Evolutionary conservation across 768 basidiomycete species (phyloP).

Genomic region (Mycena metata): DNA sequence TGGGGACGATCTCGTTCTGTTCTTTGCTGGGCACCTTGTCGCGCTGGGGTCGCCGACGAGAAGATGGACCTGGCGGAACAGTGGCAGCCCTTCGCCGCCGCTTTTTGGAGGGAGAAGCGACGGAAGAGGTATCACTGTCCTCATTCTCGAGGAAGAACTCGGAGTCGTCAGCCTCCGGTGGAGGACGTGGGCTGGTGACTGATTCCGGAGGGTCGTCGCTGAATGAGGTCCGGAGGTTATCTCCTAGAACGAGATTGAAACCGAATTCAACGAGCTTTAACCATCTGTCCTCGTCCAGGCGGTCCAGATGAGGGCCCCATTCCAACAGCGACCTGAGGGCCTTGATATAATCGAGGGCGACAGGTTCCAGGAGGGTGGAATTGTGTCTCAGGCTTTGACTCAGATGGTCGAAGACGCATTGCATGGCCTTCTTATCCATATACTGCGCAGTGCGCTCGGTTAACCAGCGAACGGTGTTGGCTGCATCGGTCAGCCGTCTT

Average conservation of each 20-base stretch:
- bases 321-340: constrained; percentile 74
- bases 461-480: constrained; percentile 79
- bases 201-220: constrained; percentile 44
- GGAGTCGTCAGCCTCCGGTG: constrained; percentile 45
- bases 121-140: constrained; percentile 40
- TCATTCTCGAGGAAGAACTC: constrained; percentile 46
- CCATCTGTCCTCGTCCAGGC: constrained; percentile 77
- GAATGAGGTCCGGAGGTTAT: constrained; percentile 57
- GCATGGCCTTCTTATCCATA: constrained; percentile 68
- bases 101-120: constrained; percentile 51
- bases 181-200: constrained; percentile 34
- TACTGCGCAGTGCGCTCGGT: constrained; percentile 71
- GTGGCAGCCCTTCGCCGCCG: constrained; percentile 46
- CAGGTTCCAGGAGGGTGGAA: constrained; percentile 67
- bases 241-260: constrained; percentile 84
- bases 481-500: constrained; percentile 75
- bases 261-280: constrained; percentile 72
- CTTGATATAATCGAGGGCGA: constrained; percentile 88
- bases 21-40: constrained; percentile 49
- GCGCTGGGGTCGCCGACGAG: constrained; percentile 12
- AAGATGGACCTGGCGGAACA: constrained; percentile 1
- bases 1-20: constrained; percentile 78
- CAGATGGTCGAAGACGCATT: constrained; percentile 75
- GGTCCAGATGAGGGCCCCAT: constrained; percentile 84
- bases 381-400: constrained; percentile 68